Base-by-base conservation (phyloP, 768 basidiomycete genomes). In the Strobilomyces dryophilus region DNA sequence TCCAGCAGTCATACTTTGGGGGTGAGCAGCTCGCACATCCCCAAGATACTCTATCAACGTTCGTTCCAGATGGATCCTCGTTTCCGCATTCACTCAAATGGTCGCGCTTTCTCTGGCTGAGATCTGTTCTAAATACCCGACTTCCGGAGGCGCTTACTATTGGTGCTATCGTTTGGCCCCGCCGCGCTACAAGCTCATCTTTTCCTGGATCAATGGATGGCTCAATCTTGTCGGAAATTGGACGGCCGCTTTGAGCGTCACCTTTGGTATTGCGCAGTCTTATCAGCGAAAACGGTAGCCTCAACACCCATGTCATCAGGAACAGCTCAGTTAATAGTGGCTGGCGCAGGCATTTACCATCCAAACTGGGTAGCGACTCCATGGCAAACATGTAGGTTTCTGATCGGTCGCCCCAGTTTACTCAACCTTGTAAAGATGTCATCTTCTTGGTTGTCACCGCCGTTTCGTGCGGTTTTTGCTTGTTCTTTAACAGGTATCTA, bases 121-220 rank as follows among this genome's bases (percentile, higher is more conserved):
- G 61, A 80, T 82, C 29, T 79, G 78, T 42, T 79, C 82, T 4
- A 79, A 79, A 56, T 83, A 81, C 55, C 82, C 82, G 0, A 83
- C 81, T 2, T 80, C 80, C 0, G 81, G 80, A 0, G 82, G 82
- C 15, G 77, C 82, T 2, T 83, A 82, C 57, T 84, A 86, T 58
- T 86, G 84, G 84, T 79, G 80, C 43, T 85, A 80, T 58, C 76
- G 79, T 44, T 71, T 87, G 9, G 78, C 81, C 0, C 74, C 81
- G 4, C 78, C 82, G 0, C 72, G 70, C 45, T 76, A 73, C 51
- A 73, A 79, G 48, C 67, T 83, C 8, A 58, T 84, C 8, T 66
- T 78, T 3, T 82, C 80, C 15, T 87, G 84, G 80, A 79, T 86
- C 44, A 81, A 82, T 51, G 84, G 85, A 7, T 87, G 85, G 85